Evolutionary conservation across 495 filamentous ascomycete species (phyloP).

Genomic region (Tuber magnatum): DNA sequence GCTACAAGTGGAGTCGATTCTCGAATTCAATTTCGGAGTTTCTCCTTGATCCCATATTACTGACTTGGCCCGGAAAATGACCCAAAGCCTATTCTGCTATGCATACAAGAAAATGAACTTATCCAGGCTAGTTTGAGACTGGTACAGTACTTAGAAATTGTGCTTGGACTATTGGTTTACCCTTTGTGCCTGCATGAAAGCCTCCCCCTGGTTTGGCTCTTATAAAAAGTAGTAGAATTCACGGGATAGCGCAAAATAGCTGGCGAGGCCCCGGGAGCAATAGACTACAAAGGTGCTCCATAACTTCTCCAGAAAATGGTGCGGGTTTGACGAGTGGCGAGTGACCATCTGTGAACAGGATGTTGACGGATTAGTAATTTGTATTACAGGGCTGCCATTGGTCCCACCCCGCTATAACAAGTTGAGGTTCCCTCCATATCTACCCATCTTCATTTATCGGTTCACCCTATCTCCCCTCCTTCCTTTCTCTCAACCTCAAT

Average conservation of each 20-base stretch:
- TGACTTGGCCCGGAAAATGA: neutral
- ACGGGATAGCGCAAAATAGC: neutral
- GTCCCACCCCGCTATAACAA: constrained; percentile 9
- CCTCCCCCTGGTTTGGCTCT: neutral
- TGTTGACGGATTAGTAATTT: constrained; percentile 28
- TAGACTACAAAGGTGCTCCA: neutral
- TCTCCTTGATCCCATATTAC: neutral
- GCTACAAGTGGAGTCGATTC: neutral
- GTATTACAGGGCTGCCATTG: constrained; percentile 22
- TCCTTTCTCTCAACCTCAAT: constrained; percentile 5
- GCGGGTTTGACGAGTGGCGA: neutral
- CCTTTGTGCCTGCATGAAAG: neutral
- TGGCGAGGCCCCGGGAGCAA: neutral
- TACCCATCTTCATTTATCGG: constrained; percentile 23
- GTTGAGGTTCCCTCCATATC: constrained; percentile 15
- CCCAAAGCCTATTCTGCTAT: neutral
- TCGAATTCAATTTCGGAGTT: neutral
- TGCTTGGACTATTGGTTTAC: neutral
- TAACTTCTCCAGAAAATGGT: neutral
- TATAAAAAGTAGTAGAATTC: neutral
- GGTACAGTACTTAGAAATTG: neutral
- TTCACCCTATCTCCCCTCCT: constrained; percentile 9
- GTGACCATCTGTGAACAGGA: constrained; percentile 15
- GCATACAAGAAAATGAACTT: neutral
- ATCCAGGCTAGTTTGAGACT: neutral